Conservation (phyloP, 345 rosid genomes). For the Bruguiera sexangula region DNA sequence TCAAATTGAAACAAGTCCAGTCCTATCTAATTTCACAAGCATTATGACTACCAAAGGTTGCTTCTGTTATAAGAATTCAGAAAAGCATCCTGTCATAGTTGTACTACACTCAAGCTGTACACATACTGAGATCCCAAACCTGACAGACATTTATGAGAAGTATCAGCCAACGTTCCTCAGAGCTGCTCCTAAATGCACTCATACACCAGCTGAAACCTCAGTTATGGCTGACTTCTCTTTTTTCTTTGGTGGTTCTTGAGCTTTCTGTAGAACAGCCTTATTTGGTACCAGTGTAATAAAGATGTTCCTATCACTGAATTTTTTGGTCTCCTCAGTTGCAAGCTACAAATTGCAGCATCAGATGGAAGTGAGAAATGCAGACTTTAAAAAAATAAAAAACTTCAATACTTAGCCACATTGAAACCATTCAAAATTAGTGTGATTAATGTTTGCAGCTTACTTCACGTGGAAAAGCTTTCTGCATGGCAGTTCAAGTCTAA, state of each 20-base stretch:
- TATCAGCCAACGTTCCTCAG: constrained; percentile 20
- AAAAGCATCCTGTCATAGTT: constrained; percentile 4
- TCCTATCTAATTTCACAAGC: neutral
- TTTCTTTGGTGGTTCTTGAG: constrained; percentile 70
- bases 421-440: no score
- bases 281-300: constrained; percentile 80
- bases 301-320: constrained; percentile 64
- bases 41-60: constrained; percentile 8
- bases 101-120: constrained; percentile 21
- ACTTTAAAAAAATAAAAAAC: neutral
- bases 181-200: constrained; percentile 17
- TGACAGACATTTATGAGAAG: neutral
- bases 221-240: constrained; percentile 44
- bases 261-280: constrained; percentile 60
- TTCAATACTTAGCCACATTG: neutral
- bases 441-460: no score
- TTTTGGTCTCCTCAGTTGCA: constrained; percentile 86
- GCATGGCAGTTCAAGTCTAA: neutral
- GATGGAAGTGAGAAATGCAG: neutral
- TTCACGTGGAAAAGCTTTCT: no score
- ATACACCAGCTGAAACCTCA: constrained; percentile 63
- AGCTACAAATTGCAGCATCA: constrained; percentile 48
- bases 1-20: constrained; percentile 3
- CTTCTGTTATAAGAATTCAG: constrained; percentile 9
- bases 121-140: constrained; percentile 14